Evolutionary conservation across 2,329 filamentous ascomycete species (phyloP).

Genomic region (Pseudogymnoascus sp.): DNA sequence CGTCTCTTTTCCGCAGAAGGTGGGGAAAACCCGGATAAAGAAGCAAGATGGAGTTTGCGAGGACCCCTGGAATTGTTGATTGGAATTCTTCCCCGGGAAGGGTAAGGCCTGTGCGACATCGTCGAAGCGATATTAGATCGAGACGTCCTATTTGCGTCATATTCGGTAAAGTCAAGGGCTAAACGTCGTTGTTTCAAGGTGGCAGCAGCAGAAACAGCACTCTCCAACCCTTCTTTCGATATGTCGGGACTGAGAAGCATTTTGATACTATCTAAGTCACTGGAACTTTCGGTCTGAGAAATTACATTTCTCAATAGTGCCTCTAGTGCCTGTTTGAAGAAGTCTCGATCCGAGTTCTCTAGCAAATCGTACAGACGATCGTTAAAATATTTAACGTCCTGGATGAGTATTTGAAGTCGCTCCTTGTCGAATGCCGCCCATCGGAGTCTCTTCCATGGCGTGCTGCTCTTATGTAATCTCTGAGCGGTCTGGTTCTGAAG

Average conservation of each 20-base stretch:
- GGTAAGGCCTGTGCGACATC: neutral
- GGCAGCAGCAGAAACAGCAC: slow-evolving; percentile 12
- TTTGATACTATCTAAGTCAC: slow-evolving; percentile 12
- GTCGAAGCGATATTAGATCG: neutral
- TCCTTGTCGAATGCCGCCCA: slow-evolving; percentile 21
- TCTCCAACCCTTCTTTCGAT: neutral
- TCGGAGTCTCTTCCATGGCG: slow-evolving; percentile 16
- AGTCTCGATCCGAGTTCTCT: slow-evolving; percentile 8
- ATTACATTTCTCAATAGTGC: slow-evolving; percentile 13
- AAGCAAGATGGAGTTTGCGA: neutral
- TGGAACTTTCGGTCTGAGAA: slow-evolving; percentile 9
- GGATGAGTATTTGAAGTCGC: slow-evolving; percentile 15
- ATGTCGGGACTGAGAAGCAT: slow-evolving; percentile 10
- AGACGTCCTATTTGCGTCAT: neutral
- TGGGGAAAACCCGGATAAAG: neutral
- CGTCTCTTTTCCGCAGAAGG: slow-evolving; percentile 1
- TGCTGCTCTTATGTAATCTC: slow-evolving; percentile 17
- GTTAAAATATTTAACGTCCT: slow-evolving; percentile 17
- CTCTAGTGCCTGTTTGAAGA: slow-evolving; percentile 5
- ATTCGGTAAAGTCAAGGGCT: slow-evolving; percentile 6
- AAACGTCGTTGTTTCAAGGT: slow-evolving; percentile 13
- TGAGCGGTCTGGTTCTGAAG: slow-evolving; percentile 13
- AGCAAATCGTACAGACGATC: slow-evolving; percentile 18
- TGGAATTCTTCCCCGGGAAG: neutral
- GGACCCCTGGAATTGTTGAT: neutral